Evolutionary conservation across 495 filamentous ascomycete genomes (phyloP), one percentile per base, ranked within the genome.

Genomic region (Xylaria flabelliformis): DNA sequence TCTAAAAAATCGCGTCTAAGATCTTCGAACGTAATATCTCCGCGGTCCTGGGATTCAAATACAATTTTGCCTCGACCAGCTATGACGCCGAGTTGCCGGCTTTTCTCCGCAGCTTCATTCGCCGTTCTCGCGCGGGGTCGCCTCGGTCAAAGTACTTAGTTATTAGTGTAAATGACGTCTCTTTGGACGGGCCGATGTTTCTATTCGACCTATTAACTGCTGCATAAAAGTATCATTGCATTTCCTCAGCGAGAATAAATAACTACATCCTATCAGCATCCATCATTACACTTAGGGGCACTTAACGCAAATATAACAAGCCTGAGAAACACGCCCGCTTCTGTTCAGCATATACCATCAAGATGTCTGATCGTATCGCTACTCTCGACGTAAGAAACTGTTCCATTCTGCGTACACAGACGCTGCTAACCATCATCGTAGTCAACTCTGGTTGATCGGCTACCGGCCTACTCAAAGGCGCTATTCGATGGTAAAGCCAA

Each of bases 401-500:
- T 41, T 56, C 29, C 70, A 63, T 44, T 70, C 50, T 24, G 3
- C 12, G 26, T 26, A 3, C 51, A 29, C 29, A 58, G 51, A 58
- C 48, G 4, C 19, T 15, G 70, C 73, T 75, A 61, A 78, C 64
- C 1, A 0, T 6, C 15, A 10, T 21, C 62, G 5, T 46, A 66
- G 62, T 46, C 65, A 34, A 69, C 88, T 82, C 79, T 86, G 19
- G 76, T 77, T 46, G 78, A 81, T 73, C 75, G 82, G 72, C 90
- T 97, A 51, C 92, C 94, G 15, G 76, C 83, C n/a, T 88, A 91
- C 70, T 89, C 91, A 9, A 81, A 86, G 55, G 89, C 90, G 26
- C 93, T 99, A 76, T 97, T 99, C 85, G 84, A 88, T 17, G 93
- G 92, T 72, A 99, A 99, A 82, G 90, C 93, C 39, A 75, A 80